A percentile compares a stretch with the other conserved stretches of the same genome.
Evolutionary conservation across 2,329 filamentous ascomycete species (phyloP).

Genomic region (Ustulina deusta): DNA sequence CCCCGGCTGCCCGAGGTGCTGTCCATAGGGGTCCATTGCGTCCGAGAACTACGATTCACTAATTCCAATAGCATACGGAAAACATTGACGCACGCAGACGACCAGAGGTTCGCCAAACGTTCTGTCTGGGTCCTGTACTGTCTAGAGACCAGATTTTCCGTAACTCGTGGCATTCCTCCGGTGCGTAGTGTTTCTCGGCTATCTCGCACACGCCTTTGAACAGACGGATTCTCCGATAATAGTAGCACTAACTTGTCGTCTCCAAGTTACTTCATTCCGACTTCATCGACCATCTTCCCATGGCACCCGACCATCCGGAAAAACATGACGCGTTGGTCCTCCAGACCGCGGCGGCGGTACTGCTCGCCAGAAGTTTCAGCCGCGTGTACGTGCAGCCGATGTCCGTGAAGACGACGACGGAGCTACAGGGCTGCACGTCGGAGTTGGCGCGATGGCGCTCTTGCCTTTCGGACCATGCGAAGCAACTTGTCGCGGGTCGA

Average conservation of each 20-base stretch:
- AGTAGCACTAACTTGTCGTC: not conserved
- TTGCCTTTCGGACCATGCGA: constrained; percentile 14
- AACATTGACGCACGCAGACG: constrained; percentile 3
- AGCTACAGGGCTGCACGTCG: constrained; percentile 12
- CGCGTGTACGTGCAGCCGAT: not conserved
- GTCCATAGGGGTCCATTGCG: constrained; percentile 5
- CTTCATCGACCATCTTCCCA: constrained; percentile 19
- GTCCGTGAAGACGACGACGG: not conserved
- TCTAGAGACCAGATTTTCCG: constrained; percentile 1
- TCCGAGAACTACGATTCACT: constrained; percentile 8
- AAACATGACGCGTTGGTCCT: constrained; percentile 3
- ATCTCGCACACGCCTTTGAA: not conserved
- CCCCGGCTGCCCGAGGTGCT: not conserved
- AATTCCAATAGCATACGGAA: constrained; percentile 3
- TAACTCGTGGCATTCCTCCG: constrained; percentile 4
- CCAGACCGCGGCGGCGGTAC: not conserved
- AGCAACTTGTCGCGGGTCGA: constrained; percentile 11
- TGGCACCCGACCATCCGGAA: not conserved
- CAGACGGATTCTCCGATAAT: not conserved
- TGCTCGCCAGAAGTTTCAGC: constrained; percentile 1
- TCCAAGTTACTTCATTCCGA: constrained; percentile 8
- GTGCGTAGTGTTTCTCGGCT: not conserved
- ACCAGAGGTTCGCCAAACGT: constrained; percentile 10
- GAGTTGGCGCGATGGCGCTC: constrained; percentile 14
- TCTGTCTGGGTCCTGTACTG: constrained; percentile 14